Evolutionary conservation across 148 eudicot species (phyloP).

Genomic region (Rhododendron simsii): DNA sequence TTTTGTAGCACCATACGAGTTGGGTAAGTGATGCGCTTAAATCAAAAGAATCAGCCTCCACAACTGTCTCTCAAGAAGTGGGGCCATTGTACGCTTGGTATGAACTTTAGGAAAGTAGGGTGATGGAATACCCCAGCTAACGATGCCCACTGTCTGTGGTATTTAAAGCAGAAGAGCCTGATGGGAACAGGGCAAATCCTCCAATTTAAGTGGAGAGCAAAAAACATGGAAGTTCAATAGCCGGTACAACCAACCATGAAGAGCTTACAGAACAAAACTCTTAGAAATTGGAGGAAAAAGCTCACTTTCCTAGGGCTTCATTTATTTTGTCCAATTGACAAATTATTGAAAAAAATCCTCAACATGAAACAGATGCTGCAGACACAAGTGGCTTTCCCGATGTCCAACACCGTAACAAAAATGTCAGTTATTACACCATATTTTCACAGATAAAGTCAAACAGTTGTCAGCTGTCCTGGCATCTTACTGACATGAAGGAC

Average conservation of each 20-base stretch:
- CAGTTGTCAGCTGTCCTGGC: background rate
- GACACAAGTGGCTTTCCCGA: background rate
- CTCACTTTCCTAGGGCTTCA: background rate
- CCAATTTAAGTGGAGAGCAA: background rate
- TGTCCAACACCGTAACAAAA: background rate
- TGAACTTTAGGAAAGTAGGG: background rate
- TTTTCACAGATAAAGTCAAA: background rate
- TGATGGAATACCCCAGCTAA: background rate
- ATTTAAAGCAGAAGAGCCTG: background rate
- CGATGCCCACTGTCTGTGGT: background rate
- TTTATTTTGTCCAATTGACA: background rate
- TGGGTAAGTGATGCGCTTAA: too few species aligned
- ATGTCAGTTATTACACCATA: background rate
- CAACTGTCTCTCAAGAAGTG: background rate
- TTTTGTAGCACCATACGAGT: too few species aligned
- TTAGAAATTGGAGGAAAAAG: background rate
- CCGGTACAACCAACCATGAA: background rate
- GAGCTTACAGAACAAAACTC: background rate
- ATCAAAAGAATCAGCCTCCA: background rate
- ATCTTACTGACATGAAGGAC: too few species aligned
- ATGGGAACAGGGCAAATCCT: background rate
- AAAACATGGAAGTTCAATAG: background rate
- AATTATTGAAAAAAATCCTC: background rate
- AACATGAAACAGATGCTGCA: background rate
- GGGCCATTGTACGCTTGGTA: too few species aligned